Evolutionary conservation across 164 flowering plant genomes (phyloP).

Genomic region (Umbilicus rupestris): DNA sequence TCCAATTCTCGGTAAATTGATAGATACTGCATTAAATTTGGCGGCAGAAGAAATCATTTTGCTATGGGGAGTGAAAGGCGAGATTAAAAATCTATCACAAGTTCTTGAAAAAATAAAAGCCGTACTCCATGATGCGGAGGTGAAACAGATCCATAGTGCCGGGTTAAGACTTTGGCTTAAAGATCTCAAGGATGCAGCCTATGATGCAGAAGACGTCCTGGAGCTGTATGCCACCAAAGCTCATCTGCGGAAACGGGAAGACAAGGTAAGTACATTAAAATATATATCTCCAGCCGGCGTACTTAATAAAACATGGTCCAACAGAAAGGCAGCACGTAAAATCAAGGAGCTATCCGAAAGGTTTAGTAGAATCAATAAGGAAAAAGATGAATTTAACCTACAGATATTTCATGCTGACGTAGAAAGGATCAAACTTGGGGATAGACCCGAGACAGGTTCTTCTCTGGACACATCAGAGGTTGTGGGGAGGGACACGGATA

Average conservation of each 20-base stretch:
- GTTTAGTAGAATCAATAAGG: constrained; percentile 9
- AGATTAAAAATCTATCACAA: background rate
- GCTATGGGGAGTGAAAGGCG: background rate
- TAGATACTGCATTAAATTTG: background rate
- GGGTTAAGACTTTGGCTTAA: background rate
- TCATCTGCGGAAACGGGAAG: constrained; percentile 3
- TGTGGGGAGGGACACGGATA: constrained; percentile 17
- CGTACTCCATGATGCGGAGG: constrained; percentile 3
- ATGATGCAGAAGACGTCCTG: constrained; percentile 4
- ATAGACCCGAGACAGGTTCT: constrained; percentile 1
- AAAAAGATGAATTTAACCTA: background rate
- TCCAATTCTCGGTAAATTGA: background rate
- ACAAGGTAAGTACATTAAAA: constrained; percentile 3
- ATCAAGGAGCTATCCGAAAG: constrained; percentile 9
- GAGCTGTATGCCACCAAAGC: background rate
- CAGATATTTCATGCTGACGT: background rate
- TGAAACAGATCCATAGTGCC: background rate
- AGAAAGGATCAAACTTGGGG: background rate
- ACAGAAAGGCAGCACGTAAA: background rate
- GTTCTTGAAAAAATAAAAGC: background rate
- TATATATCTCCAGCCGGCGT: background rate
- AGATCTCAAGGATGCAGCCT: background rate
- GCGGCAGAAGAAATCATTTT: background rate
- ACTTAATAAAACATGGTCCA: background rate
- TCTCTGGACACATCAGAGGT: constrained; percentile 12